Base-by-base conservation (phyloP, 148 eudicot species). In the Nepenthes gracilis region DNA sequence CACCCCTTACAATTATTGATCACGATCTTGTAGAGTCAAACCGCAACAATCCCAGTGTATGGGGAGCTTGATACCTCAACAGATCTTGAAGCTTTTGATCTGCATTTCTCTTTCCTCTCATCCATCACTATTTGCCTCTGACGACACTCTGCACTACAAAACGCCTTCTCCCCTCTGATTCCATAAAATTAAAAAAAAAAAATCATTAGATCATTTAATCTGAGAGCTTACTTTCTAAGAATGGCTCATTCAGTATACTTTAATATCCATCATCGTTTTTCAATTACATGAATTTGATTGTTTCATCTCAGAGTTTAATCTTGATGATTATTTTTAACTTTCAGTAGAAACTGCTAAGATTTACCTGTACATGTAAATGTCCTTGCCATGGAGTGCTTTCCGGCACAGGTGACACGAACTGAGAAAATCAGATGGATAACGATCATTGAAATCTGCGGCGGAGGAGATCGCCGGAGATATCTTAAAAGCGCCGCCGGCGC, bases 351-450 rank as follows among this genome's bases (percentile, higher is more conserved):
- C 23, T 23, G 23, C 23, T 23, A 23, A 23, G 23, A 23, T 23
- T 1, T 86, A 90, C 97, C 97, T 86, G 65, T 89, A 89, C 94
- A 89, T 89, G 79, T 74, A 89, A 59, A 89, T 86, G 66, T 89
- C 94, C 70, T 82, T 77, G 70, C 90, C 97, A 43, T 83, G 85
- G 34, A 89, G 84, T 12, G 72, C 71, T 52, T 83, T 86, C 51
- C 61, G 70, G 73, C 97, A 89, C 73, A 73, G 50, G 58, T 81
- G 64, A 36, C 97, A 89, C 0, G 74, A 80, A 53, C 81, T 82
- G 10, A 89, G 88, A 45, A 89, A 86, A 76, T 80, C 86, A 10
- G 84, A 61, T 1, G 12, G n/a, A 49, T 12, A 49, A 11, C 12
- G 3, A 11, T 11, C 53, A n/a, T 3, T n/a, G 11, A 5, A 6